These are phyloP conservation scores for Ustilago hordei DNA, from an alignment of 1,284 basidiomycete genomes.

Conservation along the genomic window DNA sequence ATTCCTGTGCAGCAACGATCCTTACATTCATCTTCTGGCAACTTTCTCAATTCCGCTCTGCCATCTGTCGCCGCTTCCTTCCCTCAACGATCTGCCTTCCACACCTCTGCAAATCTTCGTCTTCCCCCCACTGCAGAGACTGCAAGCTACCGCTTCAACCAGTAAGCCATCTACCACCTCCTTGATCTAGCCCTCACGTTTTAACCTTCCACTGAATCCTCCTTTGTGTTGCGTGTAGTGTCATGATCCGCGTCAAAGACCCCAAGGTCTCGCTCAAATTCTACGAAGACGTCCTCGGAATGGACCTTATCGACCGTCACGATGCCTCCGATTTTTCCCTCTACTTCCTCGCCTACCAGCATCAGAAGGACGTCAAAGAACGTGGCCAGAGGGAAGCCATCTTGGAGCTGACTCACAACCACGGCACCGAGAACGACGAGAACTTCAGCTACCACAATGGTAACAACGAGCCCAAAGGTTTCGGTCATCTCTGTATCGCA, in stretches of 20 bases:
- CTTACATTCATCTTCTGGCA: slow-evolving; percentile 16
- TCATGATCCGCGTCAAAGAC: slow-evolving; percentile 90
- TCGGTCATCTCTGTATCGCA: slow-evolving; percentile 78
- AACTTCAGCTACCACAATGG: slow-evolving; percentile 66
- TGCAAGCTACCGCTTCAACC: slow-evolving; percentile 64
- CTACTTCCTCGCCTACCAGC: slow-evolving; percentile 84
- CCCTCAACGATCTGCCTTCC: background rate
- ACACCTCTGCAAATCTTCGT: background rate
- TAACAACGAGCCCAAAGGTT: slow-evolving; percentile 65
- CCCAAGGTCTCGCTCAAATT: slow-evolving; percentile 73
- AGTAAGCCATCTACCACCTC: slow-evolving; percentile 38
- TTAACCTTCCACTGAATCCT: background rate
- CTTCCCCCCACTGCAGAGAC: slow-evolving; percentile 55
- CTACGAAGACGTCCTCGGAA: slow-evolving; percentile 76
- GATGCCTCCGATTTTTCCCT: slow-evolving; percentile 72
- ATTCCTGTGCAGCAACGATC: background rate
- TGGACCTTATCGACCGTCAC: slow-evolving; percentile 79
- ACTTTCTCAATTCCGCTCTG: slow-evolving; percentile 9
- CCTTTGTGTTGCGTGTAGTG: slow-evolving; percentile 71
- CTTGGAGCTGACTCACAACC: slow-evolving; percentile 60
- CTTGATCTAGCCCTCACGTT: background rate
- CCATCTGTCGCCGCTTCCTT: background rate
- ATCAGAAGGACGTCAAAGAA: slow-evolving; percentile 72
- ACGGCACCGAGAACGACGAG: slow-evolving; percentile 67
- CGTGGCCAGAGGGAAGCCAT: slow-evolving; percentile 75